These are phyloP conservation scores for Parsonsia alboflavescens DNA, from an alignment of 257 asterid genomes.

Conservation along the genomic window DNA sequence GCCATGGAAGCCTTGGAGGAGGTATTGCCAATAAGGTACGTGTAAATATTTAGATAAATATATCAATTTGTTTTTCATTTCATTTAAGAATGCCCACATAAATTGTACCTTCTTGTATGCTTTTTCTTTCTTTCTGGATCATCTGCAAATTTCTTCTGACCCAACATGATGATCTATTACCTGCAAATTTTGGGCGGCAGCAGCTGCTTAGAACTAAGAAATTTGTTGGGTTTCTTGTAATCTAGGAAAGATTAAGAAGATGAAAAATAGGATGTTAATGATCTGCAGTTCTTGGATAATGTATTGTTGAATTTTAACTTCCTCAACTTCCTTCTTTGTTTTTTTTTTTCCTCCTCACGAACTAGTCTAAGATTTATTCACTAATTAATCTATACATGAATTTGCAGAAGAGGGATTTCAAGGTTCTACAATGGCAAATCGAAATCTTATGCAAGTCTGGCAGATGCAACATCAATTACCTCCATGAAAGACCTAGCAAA, in stretches of 20 bases:
- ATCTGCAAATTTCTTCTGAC: too few species aligned
- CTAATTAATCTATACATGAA: neutral
- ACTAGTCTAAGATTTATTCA: neutral
- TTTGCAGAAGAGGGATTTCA: slow-evolving; percentile 67
- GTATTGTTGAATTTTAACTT: too few species aligned
- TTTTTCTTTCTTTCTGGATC: too few species aligned
- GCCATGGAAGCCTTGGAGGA: slow-evolving; percentile 63
- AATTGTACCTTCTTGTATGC: neutral
- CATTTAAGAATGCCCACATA: neutral
- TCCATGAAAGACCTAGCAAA: slow-evolving; percentile 48
- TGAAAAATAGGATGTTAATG: too few species aligned
- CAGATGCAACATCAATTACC: slow-evolving; percentile 44
- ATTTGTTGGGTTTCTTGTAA: too few species aligned
- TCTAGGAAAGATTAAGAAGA: too few species aligned
- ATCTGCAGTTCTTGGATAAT: too few species aligned
- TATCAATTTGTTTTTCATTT: neutral
- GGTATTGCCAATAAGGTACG: slow-evolving; percentile 70
- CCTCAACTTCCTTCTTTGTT: too few species aligned
- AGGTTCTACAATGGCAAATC: slow-evolving; percentile 80
- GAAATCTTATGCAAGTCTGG: slow-evolving; percentile 67
- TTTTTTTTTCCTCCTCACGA: neutral
- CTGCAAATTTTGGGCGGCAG: too few species aligned
- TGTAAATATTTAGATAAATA: too few species aligned
- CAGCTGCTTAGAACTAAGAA: too few species aligned
- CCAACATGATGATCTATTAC: too few species aligned